These are phyloP conservation scores for Saksenaea vasiformis DNA, from an alignment of 371 early-diverging fungal genomes.

Conservation along the genomic window DNA sequence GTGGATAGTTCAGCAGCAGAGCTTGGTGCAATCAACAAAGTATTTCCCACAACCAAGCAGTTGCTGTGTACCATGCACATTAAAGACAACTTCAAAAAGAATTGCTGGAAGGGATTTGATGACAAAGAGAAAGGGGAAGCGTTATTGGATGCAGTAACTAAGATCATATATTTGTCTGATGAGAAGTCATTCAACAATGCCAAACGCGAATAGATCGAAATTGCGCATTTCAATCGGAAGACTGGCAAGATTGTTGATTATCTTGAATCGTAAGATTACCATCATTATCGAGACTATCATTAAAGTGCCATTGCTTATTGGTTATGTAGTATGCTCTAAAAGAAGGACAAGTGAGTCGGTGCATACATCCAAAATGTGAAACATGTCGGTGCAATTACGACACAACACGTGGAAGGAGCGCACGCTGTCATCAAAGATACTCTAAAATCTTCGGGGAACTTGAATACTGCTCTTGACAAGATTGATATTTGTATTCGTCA, in stretches of 20 bases:
- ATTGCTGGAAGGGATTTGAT: not conserved
- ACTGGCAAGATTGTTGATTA: not conserved
- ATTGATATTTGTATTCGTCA: not conserved
- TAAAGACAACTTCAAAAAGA: not conserved
- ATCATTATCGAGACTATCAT: no score
- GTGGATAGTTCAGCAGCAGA: not conserved
- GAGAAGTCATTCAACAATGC: not conserved
- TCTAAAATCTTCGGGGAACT: not conserved
- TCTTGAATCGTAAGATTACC: not conserved
- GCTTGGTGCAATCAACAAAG: not conserved
- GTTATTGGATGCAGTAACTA: not conserved
- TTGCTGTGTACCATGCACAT: not conserved
- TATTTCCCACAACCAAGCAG: slow-evolving; percentile 1
- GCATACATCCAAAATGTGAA: not conserved
- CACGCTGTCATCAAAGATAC: slow-evolving; percentile 8
- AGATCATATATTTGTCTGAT: not conserved
- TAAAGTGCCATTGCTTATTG: no score
- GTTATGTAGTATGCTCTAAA: not conserved
- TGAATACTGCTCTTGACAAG: not conserved
- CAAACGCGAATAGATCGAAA: not conserved
- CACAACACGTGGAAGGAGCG: slow-evolving; percentile 11
- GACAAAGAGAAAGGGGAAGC: not conserved
- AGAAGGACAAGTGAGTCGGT: slow-evolving; percentile 9
- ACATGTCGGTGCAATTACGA: slow-evolving; percentile 4
- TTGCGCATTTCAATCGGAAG: not conserved